These are phyloP conservation scores for Saccharomyces hybrid DNA, from an alignment of 1,139 yeast genomes.

Conservation along the genomic window DNA sequence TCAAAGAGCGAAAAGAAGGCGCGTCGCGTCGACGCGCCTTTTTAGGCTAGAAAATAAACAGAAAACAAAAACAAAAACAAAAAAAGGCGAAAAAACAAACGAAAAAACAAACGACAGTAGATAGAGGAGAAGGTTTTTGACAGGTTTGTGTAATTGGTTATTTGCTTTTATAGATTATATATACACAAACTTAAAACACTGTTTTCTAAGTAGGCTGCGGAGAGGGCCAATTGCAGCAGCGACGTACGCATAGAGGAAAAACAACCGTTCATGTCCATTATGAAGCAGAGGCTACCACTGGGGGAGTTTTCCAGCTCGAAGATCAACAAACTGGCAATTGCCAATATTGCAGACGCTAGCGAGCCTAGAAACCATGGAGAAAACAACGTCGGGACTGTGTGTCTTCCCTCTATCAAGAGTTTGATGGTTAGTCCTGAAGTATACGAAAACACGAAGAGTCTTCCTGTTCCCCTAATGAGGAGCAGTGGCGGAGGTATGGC, in stretches of 20 bases:
- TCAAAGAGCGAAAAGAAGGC: slow-evolving; percentile 1
- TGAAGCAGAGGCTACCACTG: slow-evolving; percentile 21
- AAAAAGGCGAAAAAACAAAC: not conserved
- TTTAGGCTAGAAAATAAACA: slow-evolving; percentile 15
- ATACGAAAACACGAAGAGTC: not conserved
- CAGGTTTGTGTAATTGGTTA: not conserved
- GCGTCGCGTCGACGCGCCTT: slow-evolving; percentile 1
- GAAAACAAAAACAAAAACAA: slow-evolving; percentile 1
- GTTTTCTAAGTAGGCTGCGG: not conserved
- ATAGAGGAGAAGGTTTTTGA: slow-evolving; percentile 1
- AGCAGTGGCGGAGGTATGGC: not conserved
- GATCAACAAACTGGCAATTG: slow-evolving; percentile 15
- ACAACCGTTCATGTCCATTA: slow-evolving; percentile 7
- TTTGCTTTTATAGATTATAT: not conserved
- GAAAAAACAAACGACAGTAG: slow-evolving; percentile 3
- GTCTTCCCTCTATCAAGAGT: slow-evolving; percentile 2
- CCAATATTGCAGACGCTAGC: not conserved
- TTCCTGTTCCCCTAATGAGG: not conserved
- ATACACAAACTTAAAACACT: not conserved
- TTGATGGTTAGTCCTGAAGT: not conserved
- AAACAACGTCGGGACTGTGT: not conserved
- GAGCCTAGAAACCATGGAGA: not conserved
- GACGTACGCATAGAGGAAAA: not conserved
- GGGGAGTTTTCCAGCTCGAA: slow-evolving; percentile 23
- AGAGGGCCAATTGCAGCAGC: not conserved